Evolutionary conservation across 108 stramenopile genomes (phyloP).

Genomic region (Craspedostauros australis): DNA sequence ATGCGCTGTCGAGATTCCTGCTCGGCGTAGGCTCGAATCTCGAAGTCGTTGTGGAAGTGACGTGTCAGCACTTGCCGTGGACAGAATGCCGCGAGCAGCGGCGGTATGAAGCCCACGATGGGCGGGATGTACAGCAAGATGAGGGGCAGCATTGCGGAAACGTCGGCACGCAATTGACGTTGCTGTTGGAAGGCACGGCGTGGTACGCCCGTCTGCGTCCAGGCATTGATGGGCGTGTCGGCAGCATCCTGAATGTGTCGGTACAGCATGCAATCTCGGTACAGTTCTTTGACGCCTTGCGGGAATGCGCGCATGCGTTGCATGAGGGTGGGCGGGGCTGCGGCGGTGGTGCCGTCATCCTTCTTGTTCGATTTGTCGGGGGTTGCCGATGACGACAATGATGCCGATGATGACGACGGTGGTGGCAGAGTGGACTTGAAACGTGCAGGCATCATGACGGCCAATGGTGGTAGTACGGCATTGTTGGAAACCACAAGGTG

Average conservation of each 20-base stretch:
- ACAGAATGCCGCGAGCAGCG: slow-evolving; percentile 1
- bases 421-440: neutral
- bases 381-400: slow-evolving; percentile 4
- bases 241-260: slow-evolving; percentile 11
- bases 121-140: slow-evolving; percentile 13
- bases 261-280: slow-evolving; percentile 1
- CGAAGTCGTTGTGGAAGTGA: slow-evolving; percentile 13
- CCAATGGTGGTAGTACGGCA: neutral
- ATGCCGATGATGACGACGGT: neutral
- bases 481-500: too few species aligned
- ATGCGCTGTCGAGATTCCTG: slow-evolving; percentile 10
- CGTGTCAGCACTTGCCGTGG: slow-evolving; percentile 17
- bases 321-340: neutral
- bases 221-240: slow-evolving; percentile 12
- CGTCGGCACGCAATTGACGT: slow-evolving; percentile 5
- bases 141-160: slow-evolving; percentile 3
- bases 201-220: slow-evolving; percentile 11
- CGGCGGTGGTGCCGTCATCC: neutral
- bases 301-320: slow-evolving; percentile 8
- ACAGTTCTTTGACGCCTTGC: slow-evolving; percentile 7
- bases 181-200: slow-evolving; percentile 14
- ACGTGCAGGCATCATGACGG: neutral
- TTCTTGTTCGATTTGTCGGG: slow-evolving; percentile 6
- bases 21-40: neutral
- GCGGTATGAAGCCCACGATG: slow-evolving; percentile 11